These are phyloP conservation scores for Paspalum vaginatum DNA, from an alignment of 176 grass and related monocot genomes.

Conservation along the genomic window DNA sequence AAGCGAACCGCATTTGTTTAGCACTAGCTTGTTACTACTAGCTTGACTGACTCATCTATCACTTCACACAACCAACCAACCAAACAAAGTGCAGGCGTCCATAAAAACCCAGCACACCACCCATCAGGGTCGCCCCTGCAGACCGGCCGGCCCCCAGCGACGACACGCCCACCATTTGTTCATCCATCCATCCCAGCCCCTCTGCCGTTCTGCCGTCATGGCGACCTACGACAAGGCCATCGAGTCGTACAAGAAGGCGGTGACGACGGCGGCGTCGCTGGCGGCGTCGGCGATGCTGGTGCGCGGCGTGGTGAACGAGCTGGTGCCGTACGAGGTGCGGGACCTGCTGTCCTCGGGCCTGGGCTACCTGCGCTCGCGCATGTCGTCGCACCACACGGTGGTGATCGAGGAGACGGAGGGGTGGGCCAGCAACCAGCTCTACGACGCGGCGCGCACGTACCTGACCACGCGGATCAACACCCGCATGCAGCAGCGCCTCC, in stretches of 20 bases:
- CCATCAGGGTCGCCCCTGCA: too few relatives aligned
- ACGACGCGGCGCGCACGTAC: slow-evolving; percentile 69
- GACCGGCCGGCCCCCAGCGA: too few relatives aligned
- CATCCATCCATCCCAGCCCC: background rate
- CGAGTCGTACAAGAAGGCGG: slow-evolving; percentile 71
- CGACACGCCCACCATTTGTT: background rate
- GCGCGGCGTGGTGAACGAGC: slow-evolving; percentile 70
- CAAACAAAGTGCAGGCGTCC: background rate
- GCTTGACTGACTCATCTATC: slow-evolving; percentile 24
- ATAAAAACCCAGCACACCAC: slow-evolving; percentile 34
- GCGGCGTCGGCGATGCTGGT: slow-evolving; percentile 80
- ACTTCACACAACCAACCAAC: background rate
- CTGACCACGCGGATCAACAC: slow-evolving; percentile 75
- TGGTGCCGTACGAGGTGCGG: slow-evolving; percentile 71
- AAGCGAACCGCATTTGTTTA: background rate
- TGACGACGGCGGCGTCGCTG: slow-evolving; percentile 68
- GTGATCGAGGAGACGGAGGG: slow-evolving; percentile 76
- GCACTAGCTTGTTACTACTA: background rate
- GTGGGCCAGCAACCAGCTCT: slow-evolving; percentile 70
- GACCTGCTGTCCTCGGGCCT: slow-evolving; percentile 59
- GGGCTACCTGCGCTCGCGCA: slow-evolving; percentile 55
- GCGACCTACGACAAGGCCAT: slow-evolving; percentile 60
- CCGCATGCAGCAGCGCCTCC: slow-evolving; percentile 68
- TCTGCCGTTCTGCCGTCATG: slow-evolving; percentile 33
- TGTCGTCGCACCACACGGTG: slow-evolving; percentile 66